Conservation (phyloP, 345 rosid species). For the Erodium maritimum region DNA sequence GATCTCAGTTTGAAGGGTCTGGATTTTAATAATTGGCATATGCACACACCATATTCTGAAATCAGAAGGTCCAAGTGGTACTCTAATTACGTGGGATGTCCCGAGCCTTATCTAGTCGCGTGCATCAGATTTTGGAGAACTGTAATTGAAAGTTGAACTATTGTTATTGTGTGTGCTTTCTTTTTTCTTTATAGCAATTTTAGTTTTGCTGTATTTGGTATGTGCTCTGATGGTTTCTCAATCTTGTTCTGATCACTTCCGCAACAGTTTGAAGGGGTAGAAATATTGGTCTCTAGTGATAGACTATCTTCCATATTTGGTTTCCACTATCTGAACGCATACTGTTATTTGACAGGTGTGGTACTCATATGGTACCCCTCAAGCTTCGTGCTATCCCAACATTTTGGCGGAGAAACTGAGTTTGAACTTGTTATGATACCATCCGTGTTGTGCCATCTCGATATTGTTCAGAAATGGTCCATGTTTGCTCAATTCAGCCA, state of each 20-base stretch:
- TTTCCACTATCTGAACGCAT: background rate
- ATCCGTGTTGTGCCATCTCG: background rate
- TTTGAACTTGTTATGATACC: constrained; percentile 33
- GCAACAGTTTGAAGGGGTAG: background rate
- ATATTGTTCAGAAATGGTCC: constrained; percentile 27
- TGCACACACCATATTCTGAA: background rate
- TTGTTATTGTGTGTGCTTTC: too few species aligned
- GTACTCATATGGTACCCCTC: background rate
- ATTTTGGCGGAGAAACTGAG: background rate
- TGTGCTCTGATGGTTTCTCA: background rate
- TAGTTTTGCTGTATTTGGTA: background rate
- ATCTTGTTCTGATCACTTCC: background rate
- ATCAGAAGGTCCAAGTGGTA: background rate
- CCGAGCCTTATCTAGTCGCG: background rate
- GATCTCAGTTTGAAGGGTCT: background rate
- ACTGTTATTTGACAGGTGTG: background rate
- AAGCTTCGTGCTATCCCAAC: background rate
- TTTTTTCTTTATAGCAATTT: background rate
- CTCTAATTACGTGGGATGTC: background rate
- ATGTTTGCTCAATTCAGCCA: constrained; percentile 34
- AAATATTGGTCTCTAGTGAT: background rate
- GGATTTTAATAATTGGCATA: background rate
- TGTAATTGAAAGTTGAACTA: too few species aligned
- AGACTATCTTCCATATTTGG: background rate
- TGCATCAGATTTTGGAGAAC: too few species aligned